Evolutionary conservation across 1,284 basidiomycete species (phyloP), one percentile per base, ranked within the genome.

Genomic region (Mycena sp.): DNA sequence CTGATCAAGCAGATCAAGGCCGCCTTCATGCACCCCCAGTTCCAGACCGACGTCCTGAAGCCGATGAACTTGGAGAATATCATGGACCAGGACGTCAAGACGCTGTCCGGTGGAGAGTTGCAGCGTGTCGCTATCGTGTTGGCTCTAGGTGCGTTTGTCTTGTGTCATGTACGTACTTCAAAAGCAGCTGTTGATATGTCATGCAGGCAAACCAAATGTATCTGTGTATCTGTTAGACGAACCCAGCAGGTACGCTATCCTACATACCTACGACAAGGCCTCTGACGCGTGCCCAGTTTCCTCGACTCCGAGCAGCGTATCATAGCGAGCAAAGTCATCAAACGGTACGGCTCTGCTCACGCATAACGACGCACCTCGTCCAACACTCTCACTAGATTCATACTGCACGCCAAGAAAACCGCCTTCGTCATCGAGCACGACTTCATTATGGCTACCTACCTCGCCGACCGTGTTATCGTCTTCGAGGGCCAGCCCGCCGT

Each of bases 261-360:
- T n/a, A 26, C 4, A 21, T 54, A 14, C 14, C 7, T 23, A 25
- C 21, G 16, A 38, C 21, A 11, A 46, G 35, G n/a, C 44, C 43
- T n/a, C n/a, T 32, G 17, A 41, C 52, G 19, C 3, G 3, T 11
- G 0, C 23, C 7, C 29, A 62, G 52, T 59, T 95, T 96, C 89
- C 83, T 99, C 72, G 96, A 99, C 77, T 98, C 96, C 35, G 96
- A 99, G 77, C 96, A 99, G 78, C 96, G 96, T 90, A 98, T 99
- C 76, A 92, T 95, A 69, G 94, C 96, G 7, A 92, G 91, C 75
- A 96, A 97, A 76, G 95, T 98, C 73, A 98, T 99, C 82, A 99
- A 99, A 80, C 89, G 95, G 85, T 91, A 73, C 56, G 82, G 14
- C 45, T n/a, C 16, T 45, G 21, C 54, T 25, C 21, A 16, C 19